Base-by-base conservation (phyloP, 257 asterid species). In the Capsicum chinense region DNA sequence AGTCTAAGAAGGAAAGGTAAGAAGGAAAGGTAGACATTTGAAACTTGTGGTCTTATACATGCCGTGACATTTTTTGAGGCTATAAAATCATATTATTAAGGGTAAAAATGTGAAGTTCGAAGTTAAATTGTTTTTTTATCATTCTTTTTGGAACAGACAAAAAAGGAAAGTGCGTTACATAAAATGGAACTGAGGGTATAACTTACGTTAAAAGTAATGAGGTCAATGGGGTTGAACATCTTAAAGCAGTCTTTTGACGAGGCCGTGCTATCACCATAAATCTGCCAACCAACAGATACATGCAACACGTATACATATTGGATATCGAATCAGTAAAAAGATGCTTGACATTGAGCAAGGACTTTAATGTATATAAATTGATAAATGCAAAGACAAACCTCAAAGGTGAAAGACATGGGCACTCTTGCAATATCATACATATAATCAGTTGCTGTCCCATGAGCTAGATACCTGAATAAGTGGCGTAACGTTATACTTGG, bases 381-480 rank as follows among this genome's bases (percentile, higher is more conserved):
- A 76, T 26, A 7, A 76, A 81, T 59, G 59, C 48, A 16, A 73
- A 17, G 14, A 83, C 90, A 67, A 74, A 95, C 99, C 98, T 97
- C 99, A 14, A 97, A 97, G 66, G 99, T 97, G 90, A 92, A 97
- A 79, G 98, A 95, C 98, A 97, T 93, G 57, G 99, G 98, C 73
- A 97, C 97, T 91, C 96, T 90, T 79, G 95, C 97, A 76, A 97
- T 88, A 79, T 97, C 99, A 67, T 90, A 97, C 98, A 97, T 97
- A 86, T 90, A 97, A 85, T 97, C 99, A 19, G 99, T 97, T 26
- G 99, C 98, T 21, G 99, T 97, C 81, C 99, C 99, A 69, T 95
- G 99, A 59, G 99, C 99, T 42, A 97, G 93, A 92, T 97, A 97
- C 88, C 98, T 97, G 85, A 44, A 56, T 60, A 79, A 67, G 52